Base-by-base conservation (phyloP, 2,329 filamentous ascomycete species). In the Raffaelea ambrosiae region DNA sequence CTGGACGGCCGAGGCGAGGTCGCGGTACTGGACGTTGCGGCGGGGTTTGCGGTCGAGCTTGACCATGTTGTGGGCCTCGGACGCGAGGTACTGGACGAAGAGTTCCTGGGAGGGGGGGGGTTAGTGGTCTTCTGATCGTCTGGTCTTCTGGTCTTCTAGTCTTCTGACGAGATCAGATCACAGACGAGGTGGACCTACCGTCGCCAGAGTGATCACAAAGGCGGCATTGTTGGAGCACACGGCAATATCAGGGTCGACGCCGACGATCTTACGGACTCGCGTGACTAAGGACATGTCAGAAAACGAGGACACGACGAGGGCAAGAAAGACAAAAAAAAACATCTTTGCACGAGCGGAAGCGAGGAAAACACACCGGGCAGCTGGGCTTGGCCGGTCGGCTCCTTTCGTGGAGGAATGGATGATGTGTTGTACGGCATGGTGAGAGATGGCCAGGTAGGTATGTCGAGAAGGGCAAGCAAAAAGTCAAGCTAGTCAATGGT, bases 221-320 rank as follows among this genome's bases (percentile, higher is more conserved):
- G 90, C 86, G 47, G 91, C 91, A 61, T 95, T 95, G 65, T 90
- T 95, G 42, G 90, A 95, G 65, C 88, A 95, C 62, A 86, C 79
- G 53, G 73, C 74, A 53, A 95, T 86, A 53, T 96, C 91, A 40
- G 87, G 81, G 65, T 98, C 93, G 49, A 88, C 78, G 43, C 81
- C 78, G 51, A 98, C 88, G 62, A 98, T 95, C 69, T 95, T 95
- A 69, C 96, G 96, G 50, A 98, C 88, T 59, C 93, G 81, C 18
- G 93, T 87, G 48, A 97, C 93, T 97, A 54, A 40, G 33, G 19
- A 7, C n/a, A n/a, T 29, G 38, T 29, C 19, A 40, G 41, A 31
- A 9, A 0, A 18, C 4, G 18, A 9, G n/a, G n/a, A n/a, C 11
- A 9, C n/a, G 26, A 45, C n/a, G 19, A 23, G 19, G 39, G 3